Conservation (phyloP, 352 stramenopile genomes). For the Thraustochytrium sp. region DNA sequence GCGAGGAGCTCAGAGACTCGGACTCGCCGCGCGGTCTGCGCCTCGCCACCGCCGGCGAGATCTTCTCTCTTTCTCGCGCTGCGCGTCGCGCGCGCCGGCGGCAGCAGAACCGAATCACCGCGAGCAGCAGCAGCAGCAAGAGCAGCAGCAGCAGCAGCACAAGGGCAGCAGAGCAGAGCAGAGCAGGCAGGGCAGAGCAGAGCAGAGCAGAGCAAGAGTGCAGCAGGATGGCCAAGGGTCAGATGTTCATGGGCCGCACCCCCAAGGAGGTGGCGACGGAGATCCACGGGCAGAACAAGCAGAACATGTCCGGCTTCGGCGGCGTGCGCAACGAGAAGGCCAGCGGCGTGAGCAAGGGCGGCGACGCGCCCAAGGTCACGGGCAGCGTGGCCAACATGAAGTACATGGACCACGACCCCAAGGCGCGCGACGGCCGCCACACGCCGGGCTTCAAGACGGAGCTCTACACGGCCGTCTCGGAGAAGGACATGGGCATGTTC, state of each 20-base stretch:
- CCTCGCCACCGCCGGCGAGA: no score
- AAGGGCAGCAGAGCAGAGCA: not conserved
- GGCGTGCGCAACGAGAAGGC: not conserved
- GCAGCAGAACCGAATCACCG: not conserved
- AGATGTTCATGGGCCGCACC: not conserved
- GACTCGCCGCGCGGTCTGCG: no score
- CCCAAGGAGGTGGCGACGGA: not conserved
- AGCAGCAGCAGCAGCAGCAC: not conserved
- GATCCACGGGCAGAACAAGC: not conserved
- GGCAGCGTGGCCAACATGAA: not conserved
- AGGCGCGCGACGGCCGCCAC: not conserved
- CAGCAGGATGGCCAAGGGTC: not conserved
- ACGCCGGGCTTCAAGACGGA: not conserved
- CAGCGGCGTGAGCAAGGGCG: not conserved
- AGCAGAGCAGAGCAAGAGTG: no score
- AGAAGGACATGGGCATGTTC: slow-evolving; percentile 29
- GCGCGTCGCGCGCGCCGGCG: no score
- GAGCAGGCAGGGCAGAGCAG: no score
- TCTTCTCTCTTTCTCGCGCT: no score
- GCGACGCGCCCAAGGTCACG: not conserved
- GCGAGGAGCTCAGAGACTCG: no score
- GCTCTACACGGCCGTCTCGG: not conserved
- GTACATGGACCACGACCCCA: not conserved
- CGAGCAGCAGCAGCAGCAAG: not conserved
- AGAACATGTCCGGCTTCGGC: not conserved